phyloP scores from a whole-genome alignment of 2,329 filamentous ascomycete genomes.

The Zasmidium angulare region DNA sequence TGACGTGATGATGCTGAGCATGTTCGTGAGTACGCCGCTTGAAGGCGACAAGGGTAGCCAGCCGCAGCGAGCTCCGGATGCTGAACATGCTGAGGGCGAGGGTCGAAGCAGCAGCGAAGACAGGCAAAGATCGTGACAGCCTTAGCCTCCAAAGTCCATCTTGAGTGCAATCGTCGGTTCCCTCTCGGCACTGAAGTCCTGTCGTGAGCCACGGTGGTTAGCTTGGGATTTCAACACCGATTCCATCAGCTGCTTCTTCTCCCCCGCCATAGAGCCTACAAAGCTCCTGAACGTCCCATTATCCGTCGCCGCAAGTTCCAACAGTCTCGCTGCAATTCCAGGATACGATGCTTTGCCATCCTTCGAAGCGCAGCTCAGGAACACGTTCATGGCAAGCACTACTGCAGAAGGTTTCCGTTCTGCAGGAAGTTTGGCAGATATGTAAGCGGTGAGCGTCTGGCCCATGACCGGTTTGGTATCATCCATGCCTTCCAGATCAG shows the following conservation, averaged over 20 bases:
- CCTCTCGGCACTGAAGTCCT: constrained; percentile 45
- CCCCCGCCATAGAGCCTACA: constrained; percentile 68
- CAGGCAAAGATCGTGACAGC: background rate
- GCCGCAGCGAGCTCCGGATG: background rate
- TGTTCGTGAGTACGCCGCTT: constrained; percentile 24
- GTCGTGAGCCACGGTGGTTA: constrained; percentile 44
- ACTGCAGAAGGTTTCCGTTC: constrained; percentile 59
- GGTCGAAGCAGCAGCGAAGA: background rate
- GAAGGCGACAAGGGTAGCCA: constrained; percentile 4
- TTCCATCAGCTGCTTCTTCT: constrained; percentile 73
- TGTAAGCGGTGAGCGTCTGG: constrained; percentile 74
- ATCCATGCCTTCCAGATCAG: constrained; percentile 74
- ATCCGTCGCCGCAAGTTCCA: constrained; percentile 78
- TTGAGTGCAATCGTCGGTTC: constrained; percentile 86
- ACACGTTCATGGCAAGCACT: constrained; percentile 72
- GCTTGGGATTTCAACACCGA: constrained; percentile 54
- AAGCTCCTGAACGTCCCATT: constrained; percentile 71
- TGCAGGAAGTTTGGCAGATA: constrained; percentile 45
- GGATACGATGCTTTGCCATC: constrained; percentile 50
- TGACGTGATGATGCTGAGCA: constrained; percentile 33
- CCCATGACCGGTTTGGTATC: constrained; percentile 68
- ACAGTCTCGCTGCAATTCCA: constrained; percentile 72
- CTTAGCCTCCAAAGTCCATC: constrained; percentile 69
- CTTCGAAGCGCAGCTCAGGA: constrained; percentile 73
- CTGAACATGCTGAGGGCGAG: background rate